Evolutionary conservation across 257 asterid genomes (phyloP).

Genomic region (Solanum bulbocastanum): DNA sequence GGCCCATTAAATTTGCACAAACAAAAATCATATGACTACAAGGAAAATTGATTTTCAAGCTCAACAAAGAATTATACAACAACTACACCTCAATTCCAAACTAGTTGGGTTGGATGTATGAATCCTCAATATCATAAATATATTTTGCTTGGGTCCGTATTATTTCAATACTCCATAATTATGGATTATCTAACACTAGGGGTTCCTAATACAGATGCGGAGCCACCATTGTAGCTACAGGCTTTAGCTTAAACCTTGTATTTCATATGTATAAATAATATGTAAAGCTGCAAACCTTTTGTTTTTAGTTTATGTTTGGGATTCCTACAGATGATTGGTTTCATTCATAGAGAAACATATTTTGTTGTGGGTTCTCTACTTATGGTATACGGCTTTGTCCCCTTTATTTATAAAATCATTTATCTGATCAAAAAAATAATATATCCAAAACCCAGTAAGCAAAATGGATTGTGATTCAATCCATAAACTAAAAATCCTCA

Average conservation of each 20-base stretch:
- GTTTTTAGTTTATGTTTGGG: not conserved
- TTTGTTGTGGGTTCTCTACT: not conserved
- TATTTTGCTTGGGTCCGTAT: not conserved
- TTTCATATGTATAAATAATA: not conserved
- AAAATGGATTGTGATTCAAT: not conserved
- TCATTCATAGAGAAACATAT: not conserved
- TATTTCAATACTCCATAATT: not conserved
- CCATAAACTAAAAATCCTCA: not conserved
- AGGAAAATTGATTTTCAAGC: not conserved
- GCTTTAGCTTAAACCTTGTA: not conserved
- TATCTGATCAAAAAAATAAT: not conserved
- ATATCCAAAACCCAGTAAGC: not conserved
- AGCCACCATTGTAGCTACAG: not conserved
- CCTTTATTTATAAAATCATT: not conserved
- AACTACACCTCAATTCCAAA: not conserved
- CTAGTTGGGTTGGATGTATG: not conserved
- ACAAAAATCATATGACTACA: not conserved
- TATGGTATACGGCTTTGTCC: not conserved
- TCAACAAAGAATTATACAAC: not conserved
- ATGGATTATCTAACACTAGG: not conserved
- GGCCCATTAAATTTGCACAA: not conserved
- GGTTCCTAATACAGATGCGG: not conserved
- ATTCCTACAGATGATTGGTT: not conserved
- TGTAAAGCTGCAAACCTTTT: not conserved
- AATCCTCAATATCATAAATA: not conserved